Evolutionary conservation across 2,329 filamentous ascomycete genomes (phyloP).

Genomic region (Colletotrichum spinosum): DNA sequence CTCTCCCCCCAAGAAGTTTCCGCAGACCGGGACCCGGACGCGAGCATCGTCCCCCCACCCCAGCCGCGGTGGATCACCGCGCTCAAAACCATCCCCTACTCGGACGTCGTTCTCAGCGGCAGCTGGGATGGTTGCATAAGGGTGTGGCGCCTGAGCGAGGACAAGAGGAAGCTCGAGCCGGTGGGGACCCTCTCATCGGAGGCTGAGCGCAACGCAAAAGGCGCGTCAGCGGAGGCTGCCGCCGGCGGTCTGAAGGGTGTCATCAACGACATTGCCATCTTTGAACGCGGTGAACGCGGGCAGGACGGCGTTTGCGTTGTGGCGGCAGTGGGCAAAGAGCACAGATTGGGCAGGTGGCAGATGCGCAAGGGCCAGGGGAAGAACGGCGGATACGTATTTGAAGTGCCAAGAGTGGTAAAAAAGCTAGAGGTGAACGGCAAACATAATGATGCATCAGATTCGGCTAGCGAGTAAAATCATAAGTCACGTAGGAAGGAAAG

Average conservation of each 20-base stretch:
- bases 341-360: conserved; percentile 87
- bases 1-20: conserved; percentile 76
- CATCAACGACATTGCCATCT: conserved; percentile 88
- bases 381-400: conserved; percentile 90
- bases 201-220: conserved; percentile 32
- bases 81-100: conserved; percentile 86
- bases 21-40: conserved; percentile 75
- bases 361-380: conserved; percentile 67
- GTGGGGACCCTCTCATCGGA: conserved; percentile 68
- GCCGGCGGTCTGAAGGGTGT: conserved; percentile 69
- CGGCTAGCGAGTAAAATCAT: conserved; percentile 36
- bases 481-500: neutral
- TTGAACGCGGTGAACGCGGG: conserved; percentile 84
- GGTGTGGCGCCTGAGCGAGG: conserved; percentile 85
- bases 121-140: conserved; percentile 94
- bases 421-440: conserved; percentile 49
- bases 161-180: conserved; percentile 82
- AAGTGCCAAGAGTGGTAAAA: conserved; percentile 69
- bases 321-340: conserved; percentile 88
- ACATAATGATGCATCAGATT: conserved; percentile 42
- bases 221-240: conserved; percentile 29
- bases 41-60: conserved; percentile 69
- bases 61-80: conserved; percentile 92
- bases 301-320: conserved; percentile 84
- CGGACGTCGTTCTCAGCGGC: conserved; percentile 88